These are phyloP conservation scores for Strobilomyces confusus DNA, from an alignment of 768 basidiomycete genomes.

Conservation along the genomic window DNA sequence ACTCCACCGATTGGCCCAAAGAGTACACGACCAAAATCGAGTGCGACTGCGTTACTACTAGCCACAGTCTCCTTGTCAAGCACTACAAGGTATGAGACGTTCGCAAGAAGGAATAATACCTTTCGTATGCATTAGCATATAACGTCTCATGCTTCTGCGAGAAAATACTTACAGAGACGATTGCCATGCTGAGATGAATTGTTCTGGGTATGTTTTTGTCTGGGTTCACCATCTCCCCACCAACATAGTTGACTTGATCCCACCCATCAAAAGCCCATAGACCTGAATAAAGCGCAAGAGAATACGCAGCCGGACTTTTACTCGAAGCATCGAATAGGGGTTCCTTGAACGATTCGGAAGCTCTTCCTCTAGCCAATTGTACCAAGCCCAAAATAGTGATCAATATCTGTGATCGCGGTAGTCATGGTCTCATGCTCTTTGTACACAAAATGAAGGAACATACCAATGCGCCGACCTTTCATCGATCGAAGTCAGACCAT, in stretches of 20 bases:
- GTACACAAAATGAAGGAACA: background rate
- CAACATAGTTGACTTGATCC: conserved; percentile 91
- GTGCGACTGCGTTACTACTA: conserved; percentile 80
- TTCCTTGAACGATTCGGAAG: conserved; percentile 61
- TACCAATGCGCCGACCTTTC: conserved; percentile 64
- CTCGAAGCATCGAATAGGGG: conserved; percentile 74
- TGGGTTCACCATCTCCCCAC: conserved; percentile 80
- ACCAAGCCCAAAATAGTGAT: conserved; percentile 79
- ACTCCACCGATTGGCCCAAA: conserved; percentile 86
- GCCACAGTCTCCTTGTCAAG: conserved; percentile 76
- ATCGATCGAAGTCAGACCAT: background rate
- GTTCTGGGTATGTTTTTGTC: conserved; percentile 84
- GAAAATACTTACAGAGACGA: conserved; percentile 58
- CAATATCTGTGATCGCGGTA: conserved; percentile 42
- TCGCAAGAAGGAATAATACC: conserved; percentile 76
- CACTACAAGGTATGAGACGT: conserved; percentile 89
- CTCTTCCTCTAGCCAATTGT: conserved; percentile 66
- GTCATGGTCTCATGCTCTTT: background rate
- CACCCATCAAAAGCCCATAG: conserved; percentile 97
- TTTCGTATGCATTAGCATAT: conserved; percentile 24
- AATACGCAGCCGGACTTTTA: conserved; percentile 77
- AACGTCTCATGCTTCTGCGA: background rate
- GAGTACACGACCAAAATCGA: conserved; percentile 87
- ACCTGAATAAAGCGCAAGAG: conserved; percentile 92
- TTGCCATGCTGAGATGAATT: conserved; percentile 86